Percentiles rank a stretch among this genome's conserved stretches.
These are phyloP conservation scores for Abelmoschus esculentus DNA, from an alignment of 345 rosid species.

Conservation along the genomic window DNA sequence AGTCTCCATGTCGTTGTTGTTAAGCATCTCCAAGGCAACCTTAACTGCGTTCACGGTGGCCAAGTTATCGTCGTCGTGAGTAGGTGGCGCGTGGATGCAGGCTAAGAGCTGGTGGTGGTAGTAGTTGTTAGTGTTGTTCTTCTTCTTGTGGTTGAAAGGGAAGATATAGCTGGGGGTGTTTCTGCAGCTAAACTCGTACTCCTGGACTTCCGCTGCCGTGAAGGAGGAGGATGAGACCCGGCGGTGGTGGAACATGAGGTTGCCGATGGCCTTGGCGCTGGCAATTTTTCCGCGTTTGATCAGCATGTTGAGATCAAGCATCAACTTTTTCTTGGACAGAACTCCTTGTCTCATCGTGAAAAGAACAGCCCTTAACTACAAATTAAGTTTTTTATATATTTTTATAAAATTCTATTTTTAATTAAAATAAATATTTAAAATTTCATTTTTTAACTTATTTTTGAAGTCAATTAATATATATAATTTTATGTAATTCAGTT, in stretches of 20 bases:
- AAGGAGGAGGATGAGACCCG: background rate
- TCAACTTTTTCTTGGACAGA: slow-evolving; percentile 43
- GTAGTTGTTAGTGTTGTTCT: slow-evolving; percentile 16
- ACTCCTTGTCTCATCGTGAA: slow-evolving; percentile 70
- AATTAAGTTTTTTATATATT: no score
- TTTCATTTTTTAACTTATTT: no score
- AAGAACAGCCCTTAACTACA: slow-evolving; percentile 25
- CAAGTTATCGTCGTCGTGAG: slow-evolving; percentile 41
- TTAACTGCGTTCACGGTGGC: slow-evolving; percentile 2
- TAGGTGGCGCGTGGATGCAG: slow-evolving; percentile 56
- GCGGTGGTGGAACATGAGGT: slow-evolving; percentile 51
- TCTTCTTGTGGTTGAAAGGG: slow-evolving; percentile 30
- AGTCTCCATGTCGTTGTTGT: slow-evolving; percentile 18
- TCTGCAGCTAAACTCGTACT: slow-evolving; percentile 32
- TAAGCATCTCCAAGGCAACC: slow-evolving; percentile 49
- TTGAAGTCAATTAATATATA: no score
- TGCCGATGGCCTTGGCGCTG: slow-evolving; percentile 37
- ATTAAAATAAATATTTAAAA: no score
- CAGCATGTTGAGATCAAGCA: slow-evolving; percentile 65
- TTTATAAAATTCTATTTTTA: no score
- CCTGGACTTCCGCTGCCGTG: slow-evolving; percentile 14
- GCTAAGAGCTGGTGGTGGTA: slow-evolving; percentile 38
- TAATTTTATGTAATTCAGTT: no score
- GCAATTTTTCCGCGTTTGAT: slow-evolving; percentile 80
- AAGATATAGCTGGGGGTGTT: no score